A percentile compares a stretch with the other conserved stretches of the same genome.
Evolutionary conservation across 148 eudicot genomes (phyloP).

Genomic region (Vaccinium macrocarpon): DNA sequence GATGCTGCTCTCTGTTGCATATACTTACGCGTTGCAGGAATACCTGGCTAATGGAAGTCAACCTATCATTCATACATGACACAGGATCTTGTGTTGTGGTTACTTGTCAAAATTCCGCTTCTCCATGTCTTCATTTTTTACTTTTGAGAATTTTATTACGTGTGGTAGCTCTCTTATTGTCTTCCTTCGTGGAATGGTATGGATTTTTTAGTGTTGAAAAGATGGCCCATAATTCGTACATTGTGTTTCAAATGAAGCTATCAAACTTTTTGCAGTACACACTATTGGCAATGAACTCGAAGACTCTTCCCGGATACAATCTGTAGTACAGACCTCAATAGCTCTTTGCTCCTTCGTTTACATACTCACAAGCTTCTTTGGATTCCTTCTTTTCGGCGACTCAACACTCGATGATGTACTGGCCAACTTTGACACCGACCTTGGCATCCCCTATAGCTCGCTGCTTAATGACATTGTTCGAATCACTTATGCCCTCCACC

Average conservation of each 20-base stretch:
- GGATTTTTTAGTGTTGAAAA: background rate
- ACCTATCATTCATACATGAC: background rate
- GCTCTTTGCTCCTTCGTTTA: conserved; percentile 61
- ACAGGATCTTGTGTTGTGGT: background rate
- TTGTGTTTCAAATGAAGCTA: background rate
- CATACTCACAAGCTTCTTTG: conserved; percentile 68
- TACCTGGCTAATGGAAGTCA: background rate
- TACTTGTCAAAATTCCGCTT: background rate
- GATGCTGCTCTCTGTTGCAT: no score
- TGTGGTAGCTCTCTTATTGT: background rate
- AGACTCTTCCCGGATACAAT: conserved; percentile 46
- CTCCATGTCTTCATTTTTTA: background rate
- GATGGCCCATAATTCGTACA: background rate
- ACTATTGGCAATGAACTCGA: conserved; percentile 69
- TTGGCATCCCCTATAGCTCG: conserved; percentile 55
- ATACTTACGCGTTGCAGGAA: background rate
- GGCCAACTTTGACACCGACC: conserved; percentile 68
- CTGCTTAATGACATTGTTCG: conserved; percentile 66
- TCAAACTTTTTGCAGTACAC: conserved; percentile 52
- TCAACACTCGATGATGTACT: conserved; percentile 66
- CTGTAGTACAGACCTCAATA: conserved; percentile 57
- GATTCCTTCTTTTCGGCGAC: conserved; percentile 71
- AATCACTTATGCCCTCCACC: conserved; percentile 70
- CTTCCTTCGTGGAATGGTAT: background rate
- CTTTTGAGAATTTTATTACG: background rate